A percentile compares a stretch with the other conserved stretches of the same genome.
These are phyloP conservation scores for Dactylonectria macrodidyma DNA, from an alignment of 2,329 filamentous ascomycete species.

Conservation along the genomic window DNA sequence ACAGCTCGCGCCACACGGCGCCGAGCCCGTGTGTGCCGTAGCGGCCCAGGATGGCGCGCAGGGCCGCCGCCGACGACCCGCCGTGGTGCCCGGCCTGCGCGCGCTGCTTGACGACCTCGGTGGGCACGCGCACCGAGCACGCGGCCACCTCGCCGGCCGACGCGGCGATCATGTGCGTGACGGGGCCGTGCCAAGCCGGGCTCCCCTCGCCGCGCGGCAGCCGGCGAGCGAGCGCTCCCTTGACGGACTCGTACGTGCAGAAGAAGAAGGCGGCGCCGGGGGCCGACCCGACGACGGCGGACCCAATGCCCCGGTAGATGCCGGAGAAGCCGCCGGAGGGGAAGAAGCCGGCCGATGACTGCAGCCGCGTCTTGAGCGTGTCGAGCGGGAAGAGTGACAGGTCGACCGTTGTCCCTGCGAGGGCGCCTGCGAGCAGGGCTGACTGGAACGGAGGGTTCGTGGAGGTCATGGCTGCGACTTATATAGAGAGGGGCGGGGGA, in stretches of 20 bases:
- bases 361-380: constrained; percentile 97
- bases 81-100: constrained; percentile 90
- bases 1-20: constrained; percentile 85
- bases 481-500: not conserved
- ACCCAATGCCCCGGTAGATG: constrained; percentile 94
- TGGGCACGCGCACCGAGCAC: constrained; percentile 92
- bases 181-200: constrained; percentile 47
- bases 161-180: constrained; percentile 87
- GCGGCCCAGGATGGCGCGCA: constrained; percentile 77
- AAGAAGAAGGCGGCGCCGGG: constrained; percentile 98
- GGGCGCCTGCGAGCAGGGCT: constrained; percentile 83
- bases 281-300: constrained; percentile 89
- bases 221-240: constrained; percentile 63
- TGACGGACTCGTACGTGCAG: constrained; percentile 89
- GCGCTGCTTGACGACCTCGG: constrained; percentile 96
- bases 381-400: constrained; percentile 97
- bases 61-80: constrained; percentile 75
- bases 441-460: constrained; percentile 66
- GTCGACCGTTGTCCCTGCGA: constrained; percentile 97
- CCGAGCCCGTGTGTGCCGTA: constrained; percentile 59
- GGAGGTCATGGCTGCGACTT: constrained; percentile 27
- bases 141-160: constrained; percentile 91
- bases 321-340: constrained; percentile 89
- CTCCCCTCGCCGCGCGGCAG: constrained; percentile 47
- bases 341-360: constrained; percentile 84